Conservation (phyloP, 1,284 basidiomycete species). For the Macrocybe sp. region DNA sequence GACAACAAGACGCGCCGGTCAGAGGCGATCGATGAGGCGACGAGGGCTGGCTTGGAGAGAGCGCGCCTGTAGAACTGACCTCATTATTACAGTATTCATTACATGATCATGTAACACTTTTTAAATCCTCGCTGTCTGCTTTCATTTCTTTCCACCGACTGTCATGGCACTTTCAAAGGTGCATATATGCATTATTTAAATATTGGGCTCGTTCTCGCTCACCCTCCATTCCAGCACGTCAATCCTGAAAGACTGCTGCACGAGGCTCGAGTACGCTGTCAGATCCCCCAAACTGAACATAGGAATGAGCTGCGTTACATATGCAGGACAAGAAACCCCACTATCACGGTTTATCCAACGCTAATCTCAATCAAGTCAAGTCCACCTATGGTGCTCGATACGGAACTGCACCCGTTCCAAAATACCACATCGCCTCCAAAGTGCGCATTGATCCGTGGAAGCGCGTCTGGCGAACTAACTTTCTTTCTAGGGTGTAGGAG, state of each 20-base stretch:
- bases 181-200: conserved; percentile 9
- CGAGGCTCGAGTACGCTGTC: conserved; percentile 42
- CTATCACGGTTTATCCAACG: conserved; percentile 34
- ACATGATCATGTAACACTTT: background rate
- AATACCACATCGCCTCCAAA: conserved; percentile 59
- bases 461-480: conserved; percentile 1
- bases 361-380: conserved; percentile 23
- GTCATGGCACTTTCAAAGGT: conserved; percentile 36
- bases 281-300: background rate
- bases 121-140: background rate
- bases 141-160: conserved; percentile 11
- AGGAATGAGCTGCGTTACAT: background rate
- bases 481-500: conserved; percentile 42
- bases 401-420: conserved; percentile 58
- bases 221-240: conserved; percentile 42
- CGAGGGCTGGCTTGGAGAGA: conserved; percentile 37
- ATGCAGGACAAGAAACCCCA: conserved; percentile 43
- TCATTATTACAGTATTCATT: background rate
- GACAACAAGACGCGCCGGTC: conserved; percentile 52
- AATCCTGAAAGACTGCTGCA: conserved; percentile 58
- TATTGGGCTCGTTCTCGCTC: background rate
- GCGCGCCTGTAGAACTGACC: background rate
- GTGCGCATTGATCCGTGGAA: conserved; percentile 20
- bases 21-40: conserved; percentile 33
- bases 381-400: conserved; percentile 65